These are phyloP conservation scores for Fusarium torulosum DNA, from an alignment of 2,329 filamentous ascomycete species.

Conservation along the genomic window DNA sequence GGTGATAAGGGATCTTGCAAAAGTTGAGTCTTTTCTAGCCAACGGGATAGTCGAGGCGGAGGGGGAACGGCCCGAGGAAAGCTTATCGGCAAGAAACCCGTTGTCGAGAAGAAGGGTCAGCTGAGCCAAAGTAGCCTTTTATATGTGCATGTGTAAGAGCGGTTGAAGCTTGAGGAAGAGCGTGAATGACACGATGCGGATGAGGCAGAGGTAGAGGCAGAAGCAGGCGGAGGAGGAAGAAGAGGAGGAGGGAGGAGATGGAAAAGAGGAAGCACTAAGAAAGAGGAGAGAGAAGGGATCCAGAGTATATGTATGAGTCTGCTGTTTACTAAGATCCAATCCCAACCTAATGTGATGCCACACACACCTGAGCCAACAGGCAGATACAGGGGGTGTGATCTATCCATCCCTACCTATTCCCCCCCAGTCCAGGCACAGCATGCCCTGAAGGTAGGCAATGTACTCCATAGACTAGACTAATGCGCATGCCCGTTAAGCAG, in stretches of 20 bases:
- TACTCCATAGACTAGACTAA: not conserved
- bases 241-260: conserved; percentile 8
- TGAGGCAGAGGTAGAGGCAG: conserved; percentile 2
- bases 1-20: conserved; percentile 20
- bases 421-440: conserved; percentile 34
- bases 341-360: conserved; percentile 37
- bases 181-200: conserved; percentile 13
- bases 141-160: conserved; percentile 33
- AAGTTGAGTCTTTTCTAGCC: conserved; percentile 24
- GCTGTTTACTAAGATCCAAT: conserved; percentile 30
- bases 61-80: conserved; percentile 15
- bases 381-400: conserved; percentile 34
- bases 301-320: conserved; percentile 28
- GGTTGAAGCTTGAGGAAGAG: conserved; percentile 30
- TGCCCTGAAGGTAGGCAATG: conserved; percentile 13
- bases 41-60: conserved; percentile 33
- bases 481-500: conserved; percentile 18
- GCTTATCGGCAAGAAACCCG: conserved; percentile 29
- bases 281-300: conserved; percentile 1
- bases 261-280: conserved; percentile 15
- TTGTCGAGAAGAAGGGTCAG: conserved; percentile 32
- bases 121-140: conserved; percentile 25
- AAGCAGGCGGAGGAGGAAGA: not conserved
- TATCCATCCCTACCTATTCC: conserved; percentile 12
- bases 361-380: conserved; percentile 34